Base-by-base conservation (phyloP, 1,284 basidiomycete species). In the Ceratobasidium papillatum region DNA sequence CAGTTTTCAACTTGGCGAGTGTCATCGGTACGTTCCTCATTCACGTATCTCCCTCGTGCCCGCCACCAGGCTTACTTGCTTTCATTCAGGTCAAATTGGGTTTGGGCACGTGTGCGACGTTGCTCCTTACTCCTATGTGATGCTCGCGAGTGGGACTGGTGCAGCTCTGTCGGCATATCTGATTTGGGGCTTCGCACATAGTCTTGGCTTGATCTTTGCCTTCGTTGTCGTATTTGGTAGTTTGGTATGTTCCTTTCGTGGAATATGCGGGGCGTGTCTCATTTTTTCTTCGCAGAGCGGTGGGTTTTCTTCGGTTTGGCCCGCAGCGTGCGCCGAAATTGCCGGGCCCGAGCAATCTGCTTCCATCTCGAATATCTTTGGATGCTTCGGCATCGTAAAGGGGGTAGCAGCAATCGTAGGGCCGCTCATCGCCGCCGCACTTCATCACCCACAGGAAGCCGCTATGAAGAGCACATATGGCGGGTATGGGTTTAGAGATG, bases 41-140 rank as follows among this genome's bases (percentile, higher is more conserved):
- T 58, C 32, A n/a, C 30, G 54, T 34, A 38, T 25, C 2, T 51
- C 34, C 43, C 41, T 59, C 49, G 25, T 62, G 41, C 38, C n/a
- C 14, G 14, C 12, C 17, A 43, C 19, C 17, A 14, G 1, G 30
- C 32, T 59, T 2, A 38, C 19, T n/a, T 25, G 22, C 51, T 52
- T 47, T 14, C 2, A 43, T 27, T 2, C 22, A 75, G 76, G 77
- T 14, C 75, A 76, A 52, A 74, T 78, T 41, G 12, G 66, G 38
- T 75, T 74, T 25, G 77, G 77, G 19, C 63, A 64, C 11, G 34
- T 77, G n/a, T 77, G 76, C 49, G 76, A 78, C 41, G 45, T 58
- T 9, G 62, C 59, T 5, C 66, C 72, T 12, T 76, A 76, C 27
- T 17, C 54, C 25, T 69, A 56, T 32, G 75, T 74, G n/a, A 72